Percentiles rank a stretch among this genome's conserved stretches.
These are phyloP conservation scores for Sarocladium kiliense DNA, from an alignment of 2,329 filamentous ascomycete species.

Conservation along the genomic window DNA sequence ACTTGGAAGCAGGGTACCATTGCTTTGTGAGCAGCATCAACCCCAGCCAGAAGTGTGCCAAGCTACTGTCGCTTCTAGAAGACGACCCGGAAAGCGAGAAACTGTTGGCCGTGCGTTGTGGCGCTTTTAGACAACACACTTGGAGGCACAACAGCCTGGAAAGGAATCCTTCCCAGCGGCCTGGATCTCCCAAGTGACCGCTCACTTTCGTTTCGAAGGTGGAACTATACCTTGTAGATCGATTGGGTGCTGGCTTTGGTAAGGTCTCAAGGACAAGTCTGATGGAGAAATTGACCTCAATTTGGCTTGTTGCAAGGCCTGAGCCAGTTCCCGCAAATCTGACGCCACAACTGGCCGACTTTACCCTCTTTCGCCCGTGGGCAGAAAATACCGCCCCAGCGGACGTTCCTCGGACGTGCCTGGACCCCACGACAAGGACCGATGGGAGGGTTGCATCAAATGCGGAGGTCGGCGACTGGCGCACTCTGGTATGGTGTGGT, in stretches of 20 bases:
- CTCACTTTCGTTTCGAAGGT: too few relatives aligned
- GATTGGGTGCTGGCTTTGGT: too few relatives aligned
- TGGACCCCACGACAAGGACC: not conserved
- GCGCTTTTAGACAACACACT: not conserved
- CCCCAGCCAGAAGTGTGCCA: not conserved
- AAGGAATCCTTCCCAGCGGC: not conserved
- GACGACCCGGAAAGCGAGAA: not conserved
- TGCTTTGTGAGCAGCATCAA: not conserved
- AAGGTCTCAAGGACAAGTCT: too few relatives aligned
- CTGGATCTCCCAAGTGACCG: too few relatives aligned
- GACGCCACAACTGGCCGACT: not conserved
- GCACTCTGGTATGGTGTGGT: not conserved
- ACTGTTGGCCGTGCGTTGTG: not conserved
- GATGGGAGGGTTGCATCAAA: not conserved
- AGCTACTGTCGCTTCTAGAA: not conserved
- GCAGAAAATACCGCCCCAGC: constrained; percentile 4
- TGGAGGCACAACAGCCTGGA: not conserved
- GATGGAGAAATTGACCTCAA: too few relatives aligned
- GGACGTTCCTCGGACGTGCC: constrained; percentile 7
- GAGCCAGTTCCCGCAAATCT: not conserved
- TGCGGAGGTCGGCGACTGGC: not conserved
- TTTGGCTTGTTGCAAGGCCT: not conserved
- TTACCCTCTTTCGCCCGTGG: not conserved
- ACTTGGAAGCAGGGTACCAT: not conserved
- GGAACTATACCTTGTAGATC: too few relatives aligned